A percentile compares a stretch with the other conserved stretches of the same genome.
Conservation (phyloP, 1,284 basidiomycete genomes). For the Microbotryum scabiosae region DNA sequence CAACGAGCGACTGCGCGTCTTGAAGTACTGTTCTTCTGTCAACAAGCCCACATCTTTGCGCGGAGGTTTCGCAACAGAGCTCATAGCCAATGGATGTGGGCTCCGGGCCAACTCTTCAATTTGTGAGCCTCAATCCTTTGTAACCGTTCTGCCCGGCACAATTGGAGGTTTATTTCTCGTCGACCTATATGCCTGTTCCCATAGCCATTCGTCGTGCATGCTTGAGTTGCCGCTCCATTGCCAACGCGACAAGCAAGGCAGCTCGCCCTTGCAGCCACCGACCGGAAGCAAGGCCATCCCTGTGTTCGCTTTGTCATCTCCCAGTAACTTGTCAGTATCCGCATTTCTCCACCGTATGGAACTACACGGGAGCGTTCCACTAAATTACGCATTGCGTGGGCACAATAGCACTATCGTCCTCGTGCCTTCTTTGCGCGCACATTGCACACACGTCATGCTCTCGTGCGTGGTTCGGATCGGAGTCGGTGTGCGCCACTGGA, state of each 20-base stretch:
- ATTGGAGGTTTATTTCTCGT: background rate
- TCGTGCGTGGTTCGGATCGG: background rate
- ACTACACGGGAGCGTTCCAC: background rate
- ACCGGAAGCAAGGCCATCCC: background rate
- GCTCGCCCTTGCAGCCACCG: constrained; percentile 11
- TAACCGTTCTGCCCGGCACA: too few relatives aligned
- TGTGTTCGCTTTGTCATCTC: constrained; percentile 23
- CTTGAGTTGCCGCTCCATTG: background rate
- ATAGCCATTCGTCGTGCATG: constrained; percentile 14
- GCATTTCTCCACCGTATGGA: background rate
- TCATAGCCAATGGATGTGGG: constrained; percentile 13
- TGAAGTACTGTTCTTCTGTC: constrained; percentile 23
- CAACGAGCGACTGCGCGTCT: constrained; percentile 18
- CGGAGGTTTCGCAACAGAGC: background rate
- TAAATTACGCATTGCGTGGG: background rate
- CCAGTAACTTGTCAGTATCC: constrained; percentile 11
- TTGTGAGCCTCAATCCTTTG: constrained; percentile 1
- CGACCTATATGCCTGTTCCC: too few relatives aligned
- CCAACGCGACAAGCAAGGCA: background rate
- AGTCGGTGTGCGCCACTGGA: background rate
- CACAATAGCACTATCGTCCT: background rate
- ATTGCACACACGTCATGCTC: background rate
- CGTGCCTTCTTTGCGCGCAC: background rate
- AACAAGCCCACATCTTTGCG: background rate
- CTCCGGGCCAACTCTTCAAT: constrained; percentile 5